phyloP scores from a whole-genome alignment of 768 basidiomycete species.

The Tylopilus cervinicoccineus region DNA sequence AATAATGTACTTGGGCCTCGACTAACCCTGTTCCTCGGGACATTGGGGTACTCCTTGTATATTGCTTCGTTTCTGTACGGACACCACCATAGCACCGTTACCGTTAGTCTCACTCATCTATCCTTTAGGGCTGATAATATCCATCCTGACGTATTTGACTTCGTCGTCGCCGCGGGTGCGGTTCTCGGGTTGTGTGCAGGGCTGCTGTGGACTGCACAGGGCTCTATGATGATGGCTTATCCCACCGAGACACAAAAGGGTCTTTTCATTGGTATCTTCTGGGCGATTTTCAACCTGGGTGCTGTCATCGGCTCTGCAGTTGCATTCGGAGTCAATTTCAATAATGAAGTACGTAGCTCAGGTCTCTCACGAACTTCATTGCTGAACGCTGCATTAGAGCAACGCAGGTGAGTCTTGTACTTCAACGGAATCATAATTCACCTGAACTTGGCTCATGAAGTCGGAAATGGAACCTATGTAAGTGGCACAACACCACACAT shows the following conservation, averaged over 20 bases:
- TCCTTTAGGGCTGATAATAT: constrained; percentile 62
- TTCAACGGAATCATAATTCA: background rate
- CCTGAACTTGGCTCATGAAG: constrained; percentile 29
- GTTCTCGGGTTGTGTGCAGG: constrained; percentile 70
- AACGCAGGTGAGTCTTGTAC: constrained; percentile 24
- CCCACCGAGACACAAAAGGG: constrained; percentile 80
- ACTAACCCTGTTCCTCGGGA: constrained; percentile 70
- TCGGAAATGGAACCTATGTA: constrained; percentile 74
- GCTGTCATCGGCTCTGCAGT: constrained; percentile 77
- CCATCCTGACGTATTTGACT: constrained; percentile 53
- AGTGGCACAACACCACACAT: constrained; percentile 25
- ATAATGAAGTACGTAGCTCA: constrained; percentile 47
- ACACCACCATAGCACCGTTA: background rate
- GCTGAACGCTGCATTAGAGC: constrained; percentile 15
- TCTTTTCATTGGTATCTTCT: constrained; percentile 73
- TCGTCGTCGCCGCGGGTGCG: constrained; percentile 69
- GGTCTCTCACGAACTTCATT: background rate
- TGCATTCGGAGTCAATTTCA: constrained; percentile 66
- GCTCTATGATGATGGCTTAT: constrained; percentile 81
- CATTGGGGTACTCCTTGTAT: constrained; percentile 71
- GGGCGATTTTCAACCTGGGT: constrained; percentile 81
- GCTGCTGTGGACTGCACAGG: constrained; percentile 80
- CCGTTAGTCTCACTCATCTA: background rate
- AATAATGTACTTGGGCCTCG: constrained; percentile 81
- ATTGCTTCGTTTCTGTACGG: constrained; percentile 69